These are phyloP conservation scores for Gossypium schwendimanii DNA, from an alignment of 441 rosid species.

Conservation along the genomic window DNA sequence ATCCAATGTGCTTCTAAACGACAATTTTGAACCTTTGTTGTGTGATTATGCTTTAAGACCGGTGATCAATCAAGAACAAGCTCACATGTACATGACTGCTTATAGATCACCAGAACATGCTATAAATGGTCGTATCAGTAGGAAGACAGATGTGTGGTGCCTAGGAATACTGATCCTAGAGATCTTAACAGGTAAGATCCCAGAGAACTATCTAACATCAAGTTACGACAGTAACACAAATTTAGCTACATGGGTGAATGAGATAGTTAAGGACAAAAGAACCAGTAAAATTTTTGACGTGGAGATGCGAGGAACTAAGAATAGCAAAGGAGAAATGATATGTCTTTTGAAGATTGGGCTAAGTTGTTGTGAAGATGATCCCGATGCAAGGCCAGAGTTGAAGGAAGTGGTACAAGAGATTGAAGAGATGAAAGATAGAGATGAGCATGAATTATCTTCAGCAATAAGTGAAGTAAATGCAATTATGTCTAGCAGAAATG, in stretches of 20 bases:
- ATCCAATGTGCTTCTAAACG: slow-evolving; percentile 72
- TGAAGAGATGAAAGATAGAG: slow-evolving; percentile 41
- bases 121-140: slow-evolving; percentile 32
- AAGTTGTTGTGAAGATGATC: slow-evolving; percentile 76
- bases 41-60: slow-evolving; percentile 73
- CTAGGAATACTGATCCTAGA: slow-evolving; percentile 76
- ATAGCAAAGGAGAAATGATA: slow-evolving; percentile 65
- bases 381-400: slow-evolving; percentile 49
- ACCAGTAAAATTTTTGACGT: slow-evolving; percentile 61
- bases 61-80: slow-evolving; percentile 62
- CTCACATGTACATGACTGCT: slow-evolving; percentile 60
- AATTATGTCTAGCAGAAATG: not conserved
- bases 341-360: slow-evolving; percentile 69
- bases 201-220: slow-evolving; percentile 56
- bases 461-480: slow-evolving; percentile 17
- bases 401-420: slow-evolving; percentile 49
- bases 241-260: slow-evolving; percentile 62
- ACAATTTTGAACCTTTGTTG: slow-evolving; percentile 52
- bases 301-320: slow-evolving; percentile 55
- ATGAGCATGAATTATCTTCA: slow-evolving; percentile 10
- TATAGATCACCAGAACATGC: slow-evolving; percentile 81
- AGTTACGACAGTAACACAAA: slow-evolving; percentile 42
- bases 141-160: slow-evolving; percentile 79
- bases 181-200: slow-evolving; percentile 64
- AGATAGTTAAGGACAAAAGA: slow-evolving; percentile 50